Evolutionary conservation across 2,329 filamentous ascomycete genomes (phyloP), one percentile per base, ranked within the genome.

Genomic region (Aspergillus phoenicis): DNA sequence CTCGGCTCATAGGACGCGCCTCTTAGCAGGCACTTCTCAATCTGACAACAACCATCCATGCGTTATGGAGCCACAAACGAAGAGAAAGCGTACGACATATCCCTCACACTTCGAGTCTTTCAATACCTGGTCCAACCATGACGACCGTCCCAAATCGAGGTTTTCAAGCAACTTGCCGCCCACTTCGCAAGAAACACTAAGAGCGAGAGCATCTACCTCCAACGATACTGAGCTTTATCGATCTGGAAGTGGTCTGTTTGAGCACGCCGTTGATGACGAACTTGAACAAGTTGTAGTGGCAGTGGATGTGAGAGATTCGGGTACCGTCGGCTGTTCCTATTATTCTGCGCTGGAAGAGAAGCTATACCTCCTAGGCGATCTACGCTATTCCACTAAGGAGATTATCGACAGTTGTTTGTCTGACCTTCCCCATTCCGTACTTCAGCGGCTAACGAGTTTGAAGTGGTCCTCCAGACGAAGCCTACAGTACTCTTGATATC

Each of bases 271-370:
- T 53, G 75, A 81, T 38, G 79, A 81, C 38, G 85, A 88, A 0
- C 71, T 87, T 39, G 84, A 85, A 59, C 91, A 95, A 71, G 78
- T 92, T 26, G 84, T 96, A 60, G 91, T 96, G 87, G 91, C 91
- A 0, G 80, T 97, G 24, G 88, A 96, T 61, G 82, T 94, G 73
- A 87, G 84, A 63, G 84, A 88, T n/a, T 84, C 85, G 30, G 87
- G 85, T 0, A 87, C 84, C 0, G 82, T 97, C 17, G 94, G 94
- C 0, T 97, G 93, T 73, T 89, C 91, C 49, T 96, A 94, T 71
- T 97, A 94, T 71, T 81, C 89, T 51, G 87, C 88, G 5, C 78
- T 83, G 26, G 86, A 92, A 41, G 88, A 91, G 69, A 86, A 83
- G 38, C 76, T 97, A 3, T 89, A 85, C 61, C 82, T 97, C 47